These are phyloP conservation scores for Crucibulum laeve DNA, from an alignment of 768 basidiomycete genomes.

Conservation along the genomic window DNA sequence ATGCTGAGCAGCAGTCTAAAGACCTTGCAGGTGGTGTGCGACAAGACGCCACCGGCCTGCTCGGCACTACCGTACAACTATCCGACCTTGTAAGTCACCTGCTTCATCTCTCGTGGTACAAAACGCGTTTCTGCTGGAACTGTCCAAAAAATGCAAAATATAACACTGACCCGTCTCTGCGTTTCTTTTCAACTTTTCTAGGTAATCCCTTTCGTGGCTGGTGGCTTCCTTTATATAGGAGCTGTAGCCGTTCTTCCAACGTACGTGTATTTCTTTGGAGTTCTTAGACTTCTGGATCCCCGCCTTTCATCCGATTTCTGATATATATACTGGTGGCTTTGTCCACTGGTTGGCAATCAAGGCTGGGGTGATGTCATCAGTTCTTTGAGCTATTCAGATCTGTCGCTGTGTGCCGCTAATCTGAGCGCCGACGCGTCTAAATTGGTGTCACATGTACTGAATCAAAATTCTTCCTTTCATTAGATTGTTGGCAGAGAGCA, in stretches of 20 bases:
- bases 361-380: too few species aligned
- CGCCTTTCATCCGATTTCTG: not conserved
- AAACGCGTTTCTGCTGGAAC: too few species aligned
- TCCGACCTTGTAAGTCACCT: conserved; percentile 70
- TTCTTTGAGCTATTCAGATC: not conserved
- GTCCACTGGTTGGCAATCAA: too few species aligned
- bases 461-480: conserved; percentile 10
- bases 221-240: conserved; percentile 91
- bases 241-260: conserved; percentile 89
- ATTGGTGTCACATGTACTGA: conserved; percentile 7
- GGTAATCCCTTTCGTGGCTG: conserved; percentile 89
- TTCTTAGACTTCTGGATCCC: not conserved
- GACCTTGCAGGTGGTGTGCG: conserved; percentile 77
- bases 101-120: too few species aligned
- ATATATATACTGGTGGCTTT: not conserved
- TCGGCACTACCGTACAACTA: conserved; percentile 77
- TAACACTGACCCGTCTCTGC: not conserved
- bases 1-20: conserved; percentile 28
- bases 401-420: too few species aligned
- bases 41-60: conserved; percentile 69
- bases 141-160: not conserved
- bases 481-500: conserved; percentile 83
- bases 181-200: conserved; percentile 22
- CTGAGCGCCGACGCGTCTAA: too few species aligned
- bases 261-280: conserved; percentile 40